phyloP scores from a whole-genome alignment of 2,329 filamentous ascomycete genomes.

The Epichloe sibirici region DNA sequence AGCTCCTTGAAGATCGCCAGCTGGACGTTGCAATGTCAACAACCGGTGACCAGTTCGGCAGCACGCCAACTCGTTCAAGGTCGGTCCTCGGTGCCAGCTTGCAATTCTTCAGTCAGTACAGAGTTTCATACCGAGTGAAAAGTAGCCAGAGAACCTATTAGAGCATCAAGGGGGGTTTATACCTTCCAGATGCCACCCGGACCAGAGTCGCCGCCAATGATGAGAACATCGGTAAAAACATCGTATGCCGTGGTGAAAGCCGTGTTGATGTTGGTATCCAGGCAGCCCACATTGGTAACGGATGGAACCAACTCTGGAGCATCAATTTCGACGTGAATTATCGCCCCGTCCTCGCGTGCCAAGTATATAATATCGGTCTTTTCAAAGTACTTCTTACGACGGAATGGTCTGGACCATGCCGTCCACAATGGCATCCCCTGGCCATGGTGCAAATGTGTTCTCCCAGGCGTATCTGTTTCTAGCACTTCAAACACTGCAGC shows the following conservation, averaged over 20 bases:
- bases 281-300: conserved; percentile 45
- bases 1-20: not conserved
- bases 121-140: conserved; percentile 3
- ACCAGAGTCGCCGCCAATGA: conserved; percentile 67
- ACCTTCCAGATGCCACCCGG: conserved; percentile 67
- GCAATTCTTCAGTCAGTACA: not conserved
- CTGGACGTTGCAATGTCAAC: conserved; percentile 36
- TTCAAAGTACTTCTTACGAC: conserved; percentile 48
- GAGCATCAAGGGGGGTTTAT: conserved; percentile 1
- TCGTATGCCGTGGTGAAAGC: conserved; percentile 70
- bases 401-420: conserved; percentile 69
- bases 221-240: conserved; percentile 60
- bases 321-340: conserved; percentile 61
- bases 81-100: conserved; percentile 43
- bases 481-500: conserved; percentile 36
- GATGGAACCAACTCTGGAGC: conserved; percentile 41
- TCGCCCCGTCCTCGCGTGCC: conserved; percentile 73
- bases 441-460: conserved; percentile 35
- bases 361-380: conserved; percentile 72
- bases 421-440: conserved; percentile 54
- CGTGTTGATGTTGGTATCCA: conserved; percentile 63
- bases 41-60: conserved; percentile 53
- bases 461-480: conserved; percentile 25
- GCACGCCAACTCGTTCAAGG: conserved; percentile 28
- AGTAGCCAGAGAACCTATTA: not conserved